These are phyloP conservation scores for Rosa hybrid DNA, from an alignment of 331 rosid species.

Conservation along the genomic window DNA sequence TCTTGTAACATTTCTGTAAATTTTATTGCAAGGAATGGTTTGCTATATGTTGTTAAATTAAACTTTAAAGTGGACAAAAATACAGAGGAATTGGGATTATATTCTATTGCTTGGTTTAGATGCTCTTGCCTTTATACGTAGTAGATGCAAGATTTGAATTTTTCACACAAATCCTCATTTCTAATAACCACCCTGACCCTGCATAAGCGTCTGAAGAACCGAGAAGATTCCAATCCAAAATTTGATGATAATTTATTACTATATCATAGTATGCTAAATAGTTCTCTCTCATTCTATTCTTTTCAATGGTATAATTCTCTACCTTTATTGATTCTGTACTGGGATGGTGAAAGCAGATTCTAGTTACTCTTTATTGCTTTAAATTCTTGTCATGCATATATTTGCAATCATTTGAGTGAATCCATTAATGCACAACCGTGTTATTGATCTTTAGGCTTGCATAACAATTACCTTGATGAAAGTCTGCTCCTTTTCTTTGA, in stretches of 20 bases:
- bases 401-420: not conserved
- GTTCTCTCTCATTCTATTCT: not conserved
- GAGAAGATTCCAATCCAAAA: not conserved
- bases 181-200: not conserved
- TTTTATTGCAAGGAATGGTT: not conserved
- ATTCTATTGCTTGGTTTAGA: not conserved
- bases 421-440: not conserved
- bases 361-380: not conserved
- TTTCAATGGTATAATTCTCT: too few relatives aligned
- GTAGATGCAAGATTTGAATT: not conserved
- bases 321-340: too few relatives aligned
- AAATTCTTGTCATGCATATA: not conserved
- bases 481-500: too few relatives aligned
- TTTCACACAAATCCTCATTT: not conserved
- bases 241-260: too few relatives aligned
- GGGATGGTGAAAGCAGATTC: not conserved
- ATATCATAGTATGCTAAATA: not conserved
- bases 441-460: too few relatives aligned
- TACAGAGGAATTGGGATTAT: not conserved
- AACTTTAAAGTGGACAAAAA: not conserved
- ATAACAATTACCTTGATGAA: not conserved
- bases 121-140: not conserved
- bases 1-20: not conserved
- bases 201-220: not conserved
- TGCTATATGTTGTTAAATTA: not conserved